Evolutionary conservation across 805 yeast species (phyloP), one percentile per base, ranked within the genome.

Genomic region (Myxozyma geophila): DNA sequence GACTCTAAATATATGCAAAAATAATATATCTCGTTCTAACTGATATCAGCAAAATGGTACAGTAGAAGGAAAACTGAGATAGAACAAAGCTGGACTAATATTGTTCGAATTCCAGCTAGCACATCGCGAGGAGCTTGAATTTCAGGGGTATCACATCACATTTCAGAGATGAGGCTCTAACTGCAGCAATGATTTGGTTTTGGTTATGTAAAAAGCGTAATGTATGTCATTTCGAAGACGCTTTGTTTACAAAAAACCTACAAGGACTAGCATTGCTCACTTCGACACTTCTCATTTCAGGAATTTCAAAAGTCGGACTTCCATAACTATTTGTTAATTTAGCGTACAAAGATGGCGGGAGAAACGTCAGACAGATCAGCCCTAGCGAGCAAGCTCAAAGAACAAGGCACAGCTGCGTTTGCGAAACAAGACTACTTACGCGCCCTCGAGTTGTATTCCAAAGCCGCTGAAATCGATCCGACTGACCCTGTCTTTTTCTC

Each of bases 401-500:
- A 46, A 15, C 52, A 35, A 60, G 93, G 92, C 0, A 87, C 87
- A 66, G 73, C 74, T 28, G 84, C 83, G 0, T 88, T 85, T 73
- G 70, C 77, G 7, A 63, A 64, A 1, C 75, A 78, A 12, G 76
- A 85, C 53, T 88, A 74, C 71, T 67, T 67, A 5, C 77, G 77
- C 36, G 91, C 95, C 0, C 81, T 83, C 0, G 72, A 78, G 28
- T 73, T 79, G 0, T 89, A 89, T 72, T 73, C 83, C 10, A 81
- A 82, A 55, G 91, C 92, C 2, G 78, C 87, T 43, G 74, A 74
- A 8, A 39, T 78, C 17, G 83, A 83, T 55, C 81, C 85, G 0
- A 43, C 67, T 0, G 83, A 85, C 64, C 81, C 92, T 0, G 80
- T 87, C 0, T 76, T 85, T 0, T 85, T 80, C 71, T 82, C 92